Evolutionary conservation across 345 rosid genomes (phyloP).

Genomic region (Erucastrum elatum): DNA sequence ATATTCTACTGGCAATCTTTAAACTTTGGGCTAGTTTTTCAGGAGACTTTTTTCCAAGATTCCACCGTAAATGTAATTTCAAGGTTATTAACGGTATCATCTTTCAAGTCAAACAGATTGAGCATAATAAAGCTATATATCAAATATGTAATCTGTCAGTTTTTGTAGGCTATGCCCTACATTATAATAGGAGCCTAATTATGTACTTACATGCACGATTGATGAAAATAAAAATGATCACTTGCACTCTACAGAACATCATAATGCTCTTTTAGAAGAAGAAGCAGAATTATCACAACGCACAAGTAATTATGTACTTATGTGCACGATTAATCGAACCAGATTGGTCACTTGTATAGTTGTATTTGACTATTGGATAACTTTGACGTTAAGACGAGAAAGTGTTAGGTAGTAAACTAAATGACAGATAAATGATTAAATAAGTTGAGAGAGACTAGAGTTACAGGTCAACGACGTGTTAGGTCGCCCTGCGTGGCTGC

Average conservation of each 20-base stretch:
- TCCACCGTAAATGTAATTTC: neutral
- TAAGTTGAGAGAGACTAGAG: neutral
- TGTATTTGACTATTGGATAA: neutral
- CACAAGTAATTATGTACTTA: neutral
- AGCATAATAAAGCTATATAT: neutral
- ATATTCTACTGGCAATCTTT: neutral
- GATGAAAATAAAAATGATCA: neutral
- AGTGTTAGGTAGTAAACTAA: neutral
- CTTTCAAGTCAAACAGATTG: neutral
- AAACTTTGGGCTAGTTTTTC: constrained; percentile 6
- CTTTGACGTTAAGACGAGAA: constrained; percentile 20
- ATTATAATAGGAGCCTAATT: neutral
- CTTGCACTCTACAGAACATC: neutral
- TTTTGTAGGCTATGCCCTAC: neutral
- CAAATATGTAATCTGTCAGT: neutral
- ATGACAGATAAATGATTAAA: neutral
- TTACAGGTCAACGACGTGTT: constrained; percentile 19
- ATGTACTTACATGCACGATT: neutral
- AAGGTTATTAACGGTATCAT: neutral
- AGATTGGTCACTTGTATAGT: neutral
- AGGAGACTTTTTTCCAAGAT: neutral
- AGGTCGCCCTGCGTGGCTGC: constrained; percentile 19
- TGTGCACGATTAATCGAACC: neutral
- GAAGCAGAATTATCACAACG: neutral
- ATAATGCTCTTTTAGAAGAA: neutral